Base-by-base conservation (phyloP, 139 green algal species). In the Diplosphaera chodatii region DNA sequence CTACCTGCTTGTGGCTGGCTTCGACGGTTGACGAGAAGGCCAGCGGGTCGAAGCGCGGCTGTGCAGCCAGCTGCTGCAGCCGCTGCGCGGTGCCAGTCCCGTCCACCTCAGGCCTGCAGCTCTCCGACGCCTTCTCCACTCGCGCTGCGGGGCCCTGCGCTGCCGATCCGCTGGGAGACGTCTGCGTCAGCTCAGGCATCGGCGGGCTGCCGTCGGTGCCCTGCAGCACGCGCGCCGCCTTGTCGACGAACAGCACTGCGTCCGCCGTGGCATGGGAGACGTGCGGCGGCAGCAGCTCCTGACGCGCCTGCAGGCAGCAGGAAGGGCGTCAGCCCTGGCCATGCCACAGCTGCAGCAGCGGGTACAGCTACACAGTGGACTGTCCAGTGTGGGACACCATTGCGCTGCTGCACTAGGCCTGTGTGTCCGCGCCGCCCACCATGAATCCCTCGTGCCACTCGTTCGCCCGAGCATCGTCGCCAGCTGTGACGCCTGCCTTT, bases 211-310 rank as follows among this genome's bases (percentile, higher is more conserved):
- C 66, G 23, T 55, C 27, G 2, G 84, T 79, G n/a, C 82, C 40
- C 23, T 74, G 74, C 64, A 97, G 86, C 69, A 96, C 81, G 8
- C 85, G 82, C 76, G 96, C 91, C 20, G 92, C 85, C 68, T 91
- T 85, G 63, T 92, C 92, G 20, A 96, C 80, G 69, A 97, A 96
- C 63, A 89, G 73, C 3, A 94, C 77, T 3, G 75, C 76, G 64
- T 89, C 77, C 0, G 91, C 91, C 0, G 79, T 76, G n/a, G 77
- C 66, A 4, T 77, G 72, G 22, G 73, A 78, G 2, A 96, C 55
- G 27, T 69, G 76, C 2, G 85, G 81, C 1, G 91, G 91, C 59
- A 96, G 78, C 1, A 56, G 41, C 0, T 72, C 48, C 40, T 84
- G 55, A 1, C 59, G 41, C 21, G 93, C 82, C 77, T 90, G 78